Evolutionary conservation across 2,329 filamentous ascomycete genomes (phyloP).

Genomic region (Bimuria novae-zelandiae): DNA sequence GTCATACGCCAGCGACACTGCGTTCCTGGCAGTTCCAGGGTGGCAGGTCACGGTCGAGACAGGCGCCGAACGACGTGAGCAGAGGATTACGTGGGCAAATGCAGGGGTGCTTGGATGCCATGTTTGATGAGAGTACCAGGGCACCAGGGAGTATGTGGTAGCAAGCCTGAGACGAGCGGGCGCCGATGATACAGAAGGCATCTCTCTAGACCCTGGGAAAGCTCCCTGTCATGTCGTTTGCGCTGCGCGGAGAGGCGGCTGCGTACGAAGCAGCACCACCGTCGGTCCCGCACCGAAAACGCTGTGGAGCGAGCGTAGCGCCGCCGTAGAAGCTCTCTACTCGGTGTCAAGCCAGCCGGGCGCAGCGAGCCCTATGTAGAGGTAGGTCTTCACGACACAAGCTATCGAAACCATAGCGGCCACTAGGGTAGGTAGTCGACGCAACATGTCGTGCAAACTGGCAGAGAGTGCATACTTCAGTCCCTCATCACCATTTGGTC

Average conservation of each 20-base stretch:
- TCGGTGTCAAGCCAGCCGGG: no score
- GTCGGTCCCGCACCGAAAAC: neutral
- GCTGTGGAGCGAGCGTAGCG: constrained; percentile 2
- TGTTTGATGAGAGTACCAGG: no score
- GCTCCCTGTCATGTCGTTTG: constrained; percentile 33
- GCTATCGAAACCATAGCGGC: no score
- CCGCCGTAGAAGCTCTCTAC: constrained; percentile 31
- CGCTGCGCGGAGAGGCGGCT: neutral
- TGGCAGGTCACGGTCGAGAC: constrained; percentile 24
- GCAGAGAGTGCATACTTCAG: no score
- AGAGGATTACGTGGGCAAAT: constrained; percentile 32
- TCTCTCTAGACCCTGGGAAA: constrained; percentile 27
- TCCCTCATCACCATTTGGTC: no score
- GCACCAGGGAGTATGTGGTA: constrained; percentile 11
- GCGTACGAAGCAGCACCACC: neutral
- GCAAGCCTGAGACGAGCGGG: neutral
- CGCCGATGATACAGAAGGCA: constrained; percentile 25
- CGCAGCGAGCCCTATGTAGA: no score
- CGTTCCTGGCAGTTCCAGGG: constrained; percentile 12
- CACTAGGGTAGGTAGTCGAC: no score
- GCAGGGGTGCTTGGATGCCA: no score
- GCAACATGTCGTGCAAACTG: no score
- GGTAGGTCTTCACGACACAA: no score
- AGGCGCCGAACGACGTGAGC: constrained; percentile 28
- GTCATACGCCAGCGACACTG: neutral